Evolutionary conservation across 2,329 filamentous ascomycete species (phyloP), one percentile per base, ranked within the genome.

Genomic region (Colletotrichum sp.): DNA sequence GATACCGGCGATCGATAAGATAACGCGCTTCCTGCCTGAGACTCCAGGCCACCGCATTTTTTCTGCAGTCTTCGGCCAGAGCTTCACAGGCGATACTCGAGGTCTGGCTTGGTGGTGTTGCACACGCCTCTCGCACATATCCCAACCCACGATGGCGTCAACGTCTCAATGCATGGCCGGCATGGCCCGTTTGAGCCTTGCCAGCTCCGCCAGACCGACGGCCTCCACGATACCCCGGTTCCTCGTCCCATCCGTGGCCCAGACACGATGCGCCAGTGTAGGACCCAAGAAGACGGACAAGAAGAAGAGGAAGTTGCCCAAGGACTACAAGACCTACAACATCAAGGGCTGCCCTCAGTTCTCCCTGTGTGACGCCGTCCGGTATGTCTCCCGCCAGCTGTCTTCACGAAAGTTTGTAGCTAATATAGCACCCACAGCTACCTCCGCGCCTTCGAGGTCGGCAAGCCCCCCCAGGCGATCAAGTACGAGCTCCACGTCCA

Each of bases 401-500:
- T 32, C 32, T 13, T 36, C 34, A 36, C 34, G 4, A 32, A 36
- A 36, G 0, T 36, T 16, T 6, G 27, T 15, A 69, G 77, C 78
- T 77, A 67, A 72, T 28, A 66, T 25, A 32, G 3, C 28, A n/a
- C 19, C 36, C 11, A 6, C 71, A 98, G 96, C 83, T 97, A 98
- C 83, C 92, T 99, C 79, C 95, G 95, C 81, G 96, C 97, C 64
- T 93, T 94, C 82, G 97, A 99, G 90, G 96, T 98, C 80, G 96
- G 97, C 82, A 92, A 92, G 69, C 91, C 93, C 65, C 94, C 95
- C 5, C 89, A 90, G 4, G 88, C 89, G 13, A 89, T 93, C 79
- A 98, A 98, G 85, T 99, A 99, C 88, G 97, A 98, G 84, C 81
- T 98, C 67, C 91, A 95, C 81, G 87, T 99, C 80, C 96, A 94